A percentile compares a stretch with the other conserved stretches of the same genome.
Conservation (phyloP, 2,329 filamentous ascomycete species). For the Curvularia spicifera region DNA sequence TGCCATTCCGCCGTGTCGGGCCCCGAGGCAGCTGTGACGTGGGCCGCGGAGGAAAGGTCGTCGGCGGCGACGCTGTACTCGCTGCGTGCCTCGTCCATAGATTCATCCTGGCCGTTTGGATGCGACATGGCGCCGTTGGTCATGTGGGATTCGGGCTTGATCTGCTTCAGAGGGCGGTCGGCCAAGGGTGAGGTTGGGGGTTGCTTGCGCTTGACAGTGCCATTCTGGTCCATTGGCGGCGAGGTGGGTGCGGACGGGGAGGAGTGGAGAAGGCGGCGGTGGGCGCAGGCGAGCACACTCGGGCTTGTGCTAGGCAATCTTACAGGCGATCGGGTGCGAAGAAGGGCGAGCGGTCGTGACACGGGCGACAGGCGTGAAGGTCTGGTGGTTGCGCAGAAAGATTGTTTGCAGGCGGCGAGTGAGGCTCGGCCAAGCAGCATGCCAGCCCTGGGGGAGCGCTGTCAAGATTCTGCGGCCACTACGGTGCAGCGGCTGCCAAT, state of each 20-base stretch:
- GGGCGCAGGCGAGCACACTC: constrained; percentile 13
- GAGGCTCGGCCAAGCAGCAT: constrained; percentile 42
- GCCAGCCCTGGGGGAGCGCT: constrained; percentile 18
- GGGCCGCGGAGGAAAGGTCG: constrained; percentile 37
- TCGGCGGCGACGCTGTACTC: constrained; percentile 54
- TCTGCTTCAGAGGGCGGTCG: constrained; percentile 63
- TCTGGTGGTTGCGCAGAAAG: constrained; percentile 25
- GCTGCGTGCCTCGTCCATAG: constrained; percentile 42
- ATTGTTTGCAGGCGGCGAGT: constrained; percentile 41
- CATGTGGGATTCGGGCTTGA: constrained; percentile 57
- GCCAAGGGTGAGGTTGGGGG: constrained; percentile 54
- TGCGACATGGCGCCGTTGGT: constrained; percentile 37
- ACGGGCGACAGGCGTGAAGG: constrained; percentile 18
- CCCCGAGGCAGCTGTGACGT: constrained; percentile 54
- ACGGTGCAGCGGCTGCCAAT: constrained; percentile 12
- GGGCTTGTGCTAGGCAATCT: constrained; percentile 3
- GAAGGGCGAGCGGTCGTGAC: constrained; percentile 10
- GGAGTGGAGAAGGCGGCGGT: constrained; percentile 11
- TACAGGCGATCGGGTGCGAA: constrained; percentile 7
- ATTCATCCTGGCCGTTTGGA: constrained; percentile 35
- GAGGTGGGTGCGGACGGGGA: neutral
- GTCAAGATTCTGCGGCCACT: constrained; percentile 7
- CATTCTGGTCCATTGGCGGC: constrained; percentile 57
- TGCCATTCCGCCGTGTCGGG: constrained; percentile 87
- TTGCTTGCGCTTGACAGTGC: constrained; percentile 63